Conservation (phyloP, 2,329 filamentous ascomycete species). For the Aschersonia sp. region DNA sequence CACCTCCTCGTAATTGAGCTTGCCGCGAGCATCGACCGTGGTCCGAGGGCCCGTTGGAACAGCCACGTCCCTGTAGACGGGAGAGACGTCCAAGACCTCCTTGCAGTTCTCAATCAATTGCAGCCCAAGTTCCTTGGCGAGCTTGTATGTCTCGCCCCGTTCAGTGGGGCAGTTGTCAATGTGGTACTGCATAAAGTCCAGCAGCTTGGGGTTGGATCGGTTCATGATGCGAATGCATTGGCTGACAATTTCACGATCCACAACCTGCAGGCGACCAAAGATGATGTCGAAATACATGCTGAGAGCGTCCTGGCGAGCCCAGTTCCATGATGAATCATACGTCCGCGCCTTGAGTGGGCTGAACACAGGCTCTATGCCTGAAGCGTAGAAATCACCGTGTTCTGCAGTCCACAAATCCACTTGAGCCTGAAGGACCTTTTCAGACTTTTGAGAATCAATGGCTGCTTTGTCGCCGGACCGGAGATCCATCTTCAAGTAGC, state of each 20-base stretch:
- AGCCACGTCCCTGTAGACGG: conserved; percentile 91
- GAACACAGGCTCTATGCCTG: conserved; percentile 89
- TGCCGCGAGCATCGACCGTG: conserved; percentile 81
- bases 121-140: conserved; percentile 88
- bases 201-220: conserved; percentile 83
- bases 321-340: conserved; percentile 99
- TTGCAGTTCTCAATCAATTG: conserved; percentile 96
- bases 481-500: conserved; percentile 94
- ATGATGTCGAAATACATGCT: conserved; percentile 99
- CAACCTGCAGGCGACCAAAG: conserved; percentile 80
- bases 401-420: conserved; percentile 90
- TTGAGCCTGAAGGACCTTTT: conserved; percentile 79
- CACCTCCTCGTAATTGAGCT: conserved; percentile 81
- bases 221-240: conserved; percentile 99
- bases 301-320: conserved; percentile 92
- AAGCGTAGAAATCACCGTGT: conserved; percentile 91
- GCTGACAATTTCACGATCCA: conserved; percentile 96
- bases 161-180: conserved; percentile 98
- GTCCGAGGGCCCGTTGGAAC: conserved; percentile 86
- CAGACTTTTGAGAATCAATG: conserved; percentile 69
- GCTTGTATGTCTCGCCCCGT: conserved; percentile 89
- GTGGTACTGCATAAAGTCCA: conserved; percentile 99
- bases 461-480: conserved; percentile 92
- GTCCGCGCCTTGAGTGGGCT: conserved; percentile 85
- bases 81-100: conserved; percentile 69